phyloP scores from a whole-genome alignment of 2,329 filamentous ascomycete species.

The Pseudocercospora cruenta region DNA sequence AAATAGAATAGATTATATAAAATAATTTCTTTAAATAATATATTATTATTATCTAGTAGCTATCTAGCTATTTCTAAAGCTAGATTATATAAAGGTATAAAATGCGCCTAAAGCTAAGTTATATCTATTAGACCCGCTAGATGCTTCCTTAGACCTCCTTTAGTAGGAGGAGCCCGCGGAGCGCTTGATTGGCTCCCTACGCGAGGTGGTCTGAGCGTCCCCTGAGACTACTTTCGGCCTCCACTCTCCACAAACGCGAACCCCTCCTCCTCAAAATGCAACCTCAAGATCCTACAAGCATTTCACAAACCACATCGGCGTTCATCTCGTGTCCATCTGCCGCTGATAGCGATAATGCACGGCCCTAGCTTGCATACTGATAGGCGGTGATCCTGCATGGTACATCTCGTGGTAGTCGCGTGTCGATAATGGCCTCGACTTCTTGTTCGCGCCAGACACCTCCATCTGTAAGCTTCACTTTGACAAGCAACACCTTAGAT shows the following conservation, averaged over 20 bases:
- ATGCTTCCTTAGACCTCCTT: no score
- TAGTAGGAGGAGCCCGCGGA: no score
- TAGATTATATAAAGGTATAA: no score
- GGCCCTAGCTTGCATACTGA: neutral
- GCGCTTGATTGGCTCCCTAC: no score
- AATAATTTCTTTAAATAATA: no score
- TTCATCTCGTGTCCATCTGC: neutral
- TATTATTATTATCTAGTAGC: no score
- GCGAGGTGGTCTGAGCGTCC: no score
- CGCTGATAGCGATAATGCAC: conserved; percentile 8
- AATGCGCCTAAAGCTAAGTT: no score
- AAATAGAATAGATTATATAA: no score
- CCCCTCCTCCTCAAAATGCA: neutral
- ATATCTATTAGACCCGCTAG: no score
- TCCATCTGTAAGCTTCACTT: conserved; percentile 3
- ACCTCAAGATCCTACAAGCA: conserved; percentile 5
- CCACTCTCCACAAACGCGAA: neutral
- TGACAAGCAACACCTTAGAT: neutral
- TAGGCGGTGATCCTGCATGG: conserved; percentile 8
- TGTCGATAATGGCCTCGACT: neutral
- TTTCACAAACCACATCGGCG: neutral
- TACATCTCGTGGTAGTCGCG: conserved; percentile 8
- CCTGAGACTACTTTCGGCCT: conserved; percentile 6
- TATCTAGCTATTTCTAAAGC: no score
- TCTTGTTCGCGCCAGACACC: neutral